Conservation (phyloP, 371 early-diverging fungal species). For the Smittium culicis region DNA sequence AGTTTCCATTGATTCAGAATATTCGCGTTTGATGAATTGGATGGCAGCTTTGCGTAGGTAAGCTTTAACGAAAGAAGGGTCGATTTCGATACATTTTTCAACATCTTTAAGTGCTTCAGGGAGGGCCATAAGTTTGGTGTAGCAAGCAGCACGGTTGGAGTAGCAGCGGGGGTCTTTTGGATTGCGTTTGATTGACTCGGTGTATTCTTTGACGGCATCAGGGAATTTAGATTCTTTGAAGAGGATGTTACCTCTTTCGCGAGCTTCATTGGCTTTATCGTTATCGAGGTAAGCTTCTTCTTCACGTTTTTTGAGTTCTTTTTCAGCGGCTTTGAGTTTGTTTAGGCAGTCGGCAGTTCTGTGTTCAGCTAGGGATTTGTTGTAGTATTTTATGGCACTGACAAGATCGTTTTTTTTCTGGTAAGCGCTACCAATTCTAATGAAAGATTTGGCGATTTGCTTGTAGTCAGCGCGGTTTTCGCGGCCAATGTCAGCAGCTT, state of each 20-base stretch:
- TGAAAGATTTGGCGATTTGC: constrained; percentile 85
- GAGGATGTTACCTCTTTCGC: constrained; percentile 82
- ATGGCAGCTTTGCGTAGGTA: constrained; percentile 95
- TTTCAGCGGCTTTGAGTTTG: constrained; percentile 78
- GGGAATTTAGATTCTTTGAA: constrained; percentile 82
- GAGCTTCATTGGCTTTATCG: constrained; percentile 72
- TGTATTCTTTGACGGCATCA: constrained; percentile 84
- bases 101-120: constrained; percentile 93
- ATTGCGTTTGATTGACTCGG: constrained; percentile 94
- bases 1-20: constrained; percentile 65
- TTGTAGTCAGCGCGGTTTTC: constrained; percentile 86
- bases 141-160: constrained; percentile 93
- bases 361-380: constrained; percentile 89
- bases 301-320: constrained; percentile 55
- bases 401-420: constrained; percentile 58
- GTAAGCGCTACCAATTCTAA: constrained; percentile 83
- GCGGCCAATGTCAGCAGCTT: constrained; percentile 85
- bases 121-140: constrained; percentile 85
- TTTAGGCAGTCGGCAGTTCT: constrained; percentile 83
- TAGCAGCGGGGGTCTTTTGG: constrained; percentile 78
- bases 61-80: constrained; percentile 84
- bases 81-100: constrained; percentile 71
- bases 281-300: constrained; percentile 78
- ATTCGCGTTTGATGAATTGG: constrained; percentile 77
- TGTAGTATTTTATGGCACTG: constrained; percentile 79